Conservation (phyloP, 257 asterid species). For the Solanum okadae region DNA sequence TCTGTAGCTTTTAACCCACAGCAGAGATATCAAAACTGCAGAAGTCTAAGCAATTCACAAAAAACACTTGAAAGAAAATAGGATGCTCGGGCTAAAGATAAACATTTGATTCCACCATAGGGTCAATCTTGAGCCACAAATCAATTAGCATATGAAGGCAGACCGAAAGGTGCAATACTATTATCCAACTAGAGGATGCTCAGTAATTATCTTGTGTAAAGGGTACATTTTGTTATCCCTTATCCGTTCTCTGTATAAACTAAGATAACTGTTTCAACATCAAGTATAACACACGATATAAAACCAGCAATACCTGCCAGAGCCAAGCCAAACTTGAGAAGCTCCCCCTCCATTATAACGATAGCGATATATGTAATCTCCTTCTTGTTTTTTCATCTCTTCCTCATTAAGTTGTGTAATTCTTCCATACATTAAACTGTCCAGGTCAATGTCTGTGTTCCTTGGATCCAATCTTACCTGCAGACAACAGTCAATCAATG, state of each 20-base stretch:
- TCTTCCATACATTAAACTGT: constrained; percentile 69
- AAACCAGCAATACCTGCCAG: constrained; percentile 67
- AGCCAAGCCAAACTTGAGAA: constrained; percentile 98
- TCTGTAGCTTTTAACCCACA: neutral
- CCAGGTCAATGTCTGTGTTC: constrained; percentile 77
- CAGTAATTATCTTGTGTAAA: neutral
- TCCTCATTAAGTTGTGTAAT: constrained; percentile 63
- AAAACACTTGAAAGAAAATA: neutral
- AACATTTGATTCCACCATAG: neutral
- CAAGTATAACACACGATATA: neutral
- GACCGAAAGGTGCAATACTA: neutral
- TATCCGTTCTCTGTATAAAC: neutral
- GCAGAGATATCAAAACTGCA: neutral
- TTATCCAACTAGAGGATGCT: neutral
- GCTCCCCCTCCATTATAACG: constrained; percentile 98
- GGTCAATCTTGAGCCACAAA: neutral
- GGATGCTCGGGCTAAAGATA: neutral
- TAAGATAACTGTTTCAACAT: neutral
- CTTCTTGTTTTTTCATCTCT: constrained; percentile 89
- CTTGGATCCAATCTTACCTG: constrained; percentile 94
- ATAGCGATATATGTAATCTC: constrained; percentile 83
- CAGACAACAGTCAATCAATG: neutral
- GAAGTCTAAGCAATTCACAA: neutral
- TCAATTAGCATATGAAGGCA: neutral
- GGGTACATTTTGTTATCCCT: neutral